Evolutionary conservation across 208 protist species (phyloP).

Genomic region (Trichomonas gallinae): DNA sequence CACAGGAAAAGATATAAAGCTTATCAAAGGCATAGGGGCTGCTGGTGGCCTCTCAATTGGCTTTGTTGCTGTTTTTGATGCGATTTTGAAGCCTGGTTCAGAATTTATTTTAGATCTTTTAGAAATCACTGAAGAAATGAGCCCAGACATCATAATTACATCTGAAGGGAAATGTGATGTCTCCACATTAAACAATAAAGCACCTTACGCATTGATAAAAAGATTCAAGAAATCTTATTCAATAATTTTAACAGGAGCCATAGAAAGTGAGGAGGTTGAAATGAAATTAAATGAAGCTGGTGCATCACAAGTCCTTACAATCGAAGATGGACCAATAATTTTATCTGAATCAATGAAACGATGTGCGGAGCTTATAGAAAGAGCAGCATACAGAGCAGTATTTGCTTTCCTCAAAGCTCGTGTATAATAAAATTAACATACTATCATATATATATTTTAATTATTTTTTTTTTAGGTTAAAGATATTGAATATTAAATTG

Average conservation of each 20-base stretch:
- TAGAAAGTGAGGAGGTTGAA: not conserved
- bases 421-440: not conserved
- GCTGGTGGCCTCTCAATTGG: not conserved
- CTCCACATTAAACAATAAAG: not conserved
- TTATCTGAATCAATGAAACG: not conserved
- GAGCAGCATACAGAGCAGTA: not conserved
- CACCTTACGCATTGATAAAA: not conserved
- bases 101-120: not conserved
- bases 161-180: not conserved
- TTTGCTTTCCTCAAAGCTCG: not conserved
- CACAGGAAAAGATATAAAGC: not conserved
- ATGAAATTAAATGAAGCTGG: not conserved
- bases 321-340: not conserved
- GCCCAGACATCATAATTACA: not conserved
- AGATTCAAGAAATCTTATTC: not conserved
- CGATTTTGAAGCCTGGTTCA: not conserved
- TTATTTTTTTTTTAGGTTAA: too few relatives aligned
- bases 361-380: not conserved
- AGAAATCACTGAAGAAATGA: not conserved
- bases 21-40: not conserved
- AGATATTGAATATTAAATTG: too few relatives aligned
- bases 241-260: not conserved
- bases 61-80: not conserved
- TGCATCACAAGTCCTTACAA: not conserved
- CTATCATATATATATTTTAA: not conserved